Conservation (phyloP, 1,139 yeast genomes). For the Yamadazyma dushanensis region DNA sequence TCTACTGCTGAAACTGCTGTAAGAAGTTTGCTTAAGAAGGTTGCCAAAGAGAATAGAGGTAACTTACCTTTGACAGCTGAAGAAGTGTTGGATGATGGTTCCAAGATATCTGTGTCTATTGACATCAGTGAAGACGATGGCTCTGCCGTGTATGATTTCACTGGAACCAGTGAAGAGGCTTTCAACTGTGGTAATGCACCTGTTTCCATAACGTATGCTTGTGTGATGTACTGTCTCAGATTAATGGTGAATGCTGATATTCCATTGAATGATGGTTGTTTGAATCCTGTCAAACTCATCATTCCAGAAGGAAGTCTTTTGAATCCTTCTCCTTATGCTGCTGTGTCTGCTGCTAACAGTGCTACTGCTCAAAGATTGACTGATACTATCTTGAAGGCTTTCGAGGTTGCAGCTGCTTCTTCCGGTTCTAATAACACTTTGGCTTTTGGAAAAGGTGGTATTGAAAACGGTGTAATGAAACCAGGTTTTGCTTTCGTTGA, state of each 20-base stretch:
- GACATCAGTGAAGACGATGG: slow-evolving; percentile 42
- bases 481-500: slow-evolving; percentile 17
- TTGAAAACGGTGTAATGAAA: slow-evolving; percentile 14
- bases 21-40: slow-evolving; percentile 36
- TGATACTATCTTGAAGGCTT: slow-evolving; percentile 20
- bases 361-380: slow-evolving; percentile 47
- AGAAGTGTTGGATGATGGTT: slow-evolving; percentile 64
- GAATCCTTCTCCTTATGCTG: slow-evolving; percentile 40
- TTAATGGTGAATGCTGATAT: slow-evolving; percentile 42
- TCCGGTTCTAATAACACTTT: slow-evolving; percentile 12
- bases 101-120: slow-evolving; percentile 47
- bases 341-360: slow-evolving; percentile 48
- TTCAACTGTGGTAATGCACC: slow-evolving; percentile 45
- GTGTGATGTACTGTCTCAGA: slow-evolving; percentile 40
- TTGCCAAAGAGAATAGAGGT: slow-evolving; percentile 27
- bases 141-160: slow-evolving; percentile 53
- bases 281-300: slow-evolving; percentile 35
- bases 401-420: slow-evolving; percentile 8
- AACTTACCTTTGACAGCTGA: slow-evolving; percentile 39
- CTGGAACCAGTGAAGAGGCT: slow-evolving; percentile 46
- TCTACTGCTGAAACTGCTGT: slow-evolving; percentile 59
- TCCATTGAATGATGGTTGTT: slow-evolving; percentile 46
- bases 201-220: slow-evolving; percentile 37
- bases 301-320: slow-evolving; percentile 35
- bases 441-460: slow-evolving; percentile 15